Evolutionary conservation across 2,329 filamentous ascomycete species (phyloP).

Genomic region (Leptographium radiaticola): DNA sequence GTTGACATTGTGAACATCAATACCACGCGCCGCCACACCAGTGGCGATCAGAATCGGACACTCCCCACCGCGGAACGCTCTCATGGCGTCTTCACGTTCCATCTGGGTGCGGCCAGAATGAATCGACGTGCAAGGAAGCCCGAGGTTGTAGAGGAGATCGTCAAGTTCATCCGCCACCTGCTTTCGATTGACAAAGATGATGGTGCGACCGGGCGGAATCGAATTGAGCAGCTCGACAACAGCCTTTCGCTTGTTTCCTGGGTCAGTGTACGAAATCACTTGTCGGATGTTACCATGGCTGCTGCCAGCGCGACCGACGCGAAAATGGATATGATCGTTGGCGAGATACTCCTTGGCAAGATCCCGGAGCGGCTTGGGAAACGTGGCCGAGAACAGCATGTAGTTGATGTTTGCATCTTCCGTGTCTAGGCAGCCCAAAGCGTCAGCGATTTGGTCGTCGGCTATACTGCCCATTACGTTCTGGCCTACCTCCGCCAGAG

Average conservation of each 20-base stretch:
- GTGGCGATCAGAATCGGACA: slow-evolving; percentile 77
- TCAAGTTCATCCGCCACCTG: slow-evolving; percentile 69
- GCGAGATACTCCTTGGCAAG: slow-evolving; percentile 67
- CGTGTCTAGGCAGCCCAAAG: slow-evolving; percentile 41
- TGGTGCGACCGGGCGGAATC: slow-evolving; percentile 59
- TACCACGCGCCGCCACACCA: slow-evolving; percentile 73
- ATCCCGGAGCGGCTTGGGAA: slow-evolving; percentile 65
- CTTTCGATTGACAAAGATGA: slow-evolving; percentile 85
- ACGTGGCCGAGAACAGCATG: slow-evolving; percentile 90
- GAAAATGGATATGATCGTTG: slow-evolving; percentile 63
- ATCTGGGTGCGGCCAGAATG: slow-evolving; percentile 77
- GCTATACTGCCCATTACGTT: neutral
- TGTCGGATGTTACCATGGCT: slow-evolving; percentile 76
- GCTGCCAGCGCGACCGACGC: slow-evolving; percentile 76
- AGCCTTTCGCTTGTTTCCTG: slow-evolving; percentile 52
- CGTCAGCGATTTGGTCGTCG: neutral
- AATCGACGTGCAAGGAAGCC: slow-evolving; percentile 75
- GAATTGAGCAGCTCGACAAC: slow-evolving; percentile 61
- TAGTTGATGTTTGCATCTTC: slow-evolving; percentile 57
- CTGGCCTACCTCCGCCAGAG: slow-evolving; percentile 60
- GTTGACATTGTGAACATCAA: slow-evolving; percentile 76
- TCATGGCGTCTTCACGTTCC: slow-evolving; percentile 85
- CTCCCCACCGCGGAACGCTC: slow-evolving; percentile 63
- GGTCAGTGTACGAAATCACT: slow-evolving; percentile 54
- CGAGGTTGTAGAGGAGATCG: slow-evolving; percentile 71